Evolutionary conservation across 2,329 filamentous ascomycete genomes (phyloP).

Genomic region (Ophiognomonia clavigignenti-juglandacearum): DNA sequence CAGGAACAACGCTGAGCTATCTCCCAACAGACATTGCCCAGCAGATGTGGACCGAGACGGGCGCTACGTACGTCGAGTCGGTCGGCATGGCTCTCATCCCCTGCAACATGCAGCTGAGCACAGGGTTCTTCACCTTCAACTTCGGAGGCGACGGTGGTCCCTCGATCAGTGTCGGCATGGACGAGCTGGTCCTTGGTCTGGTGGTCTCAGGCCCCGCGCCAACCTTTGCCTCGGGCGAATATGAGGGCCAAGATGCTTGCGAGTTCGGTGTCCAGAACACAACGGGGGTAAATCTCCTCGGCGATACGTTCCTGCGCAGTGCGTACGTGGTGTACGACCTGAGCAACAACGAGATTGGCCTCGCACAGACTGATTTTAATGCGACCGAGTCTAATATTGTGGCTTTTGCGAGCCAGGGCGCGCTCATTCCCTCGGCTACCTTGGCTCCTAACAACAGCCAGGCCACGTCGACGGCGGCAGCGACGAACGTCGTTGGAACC

Average conservation of each 20-base stretch:
- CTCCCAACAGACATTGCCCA: conserved; percentile 57
- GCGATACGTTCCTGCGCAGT: conserved; percentile 55
- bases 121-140: conserved; percentile 49
- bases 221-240: conserved; percentile 34
- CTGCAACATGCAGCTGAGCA: conserved; percentile 40
- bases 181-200: conserved; percentile 49
- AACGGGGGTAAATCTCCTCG: conserved; percentile 39
- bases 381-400: conserved; percentile 44
- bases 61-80: conserved; percentile 38
- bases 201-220: conserved; percentile 27
- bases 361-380: conserved; percentile 54
- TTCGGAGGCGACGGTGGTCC: conserved; percentile 46
- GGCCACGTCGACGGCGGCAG: conserved; percentile 21
- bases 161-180: conserved; percentile 47
- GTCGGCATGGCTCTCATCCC: conserved; percentile 41
- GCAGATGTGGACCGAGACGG: conserved; percentile 50
- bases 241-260: conserved; percentile 43
- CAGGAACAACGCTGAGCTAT: conserved; percentile 68
- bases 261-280: conserved; percentile 54
- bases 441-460: conserved; percentile 35
- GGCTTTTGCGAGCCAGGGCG: conserved; percentile 43
- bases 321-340: conserved; percentile 59
- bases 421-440: conserved; percentile 46
- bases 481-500: conserved; percentile 27
- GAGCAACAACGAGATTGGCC: conserved; percentile 50